A percentile compares a stretch with the other conserved stretches of the same genome.
Conservation (phyloP, 345 rosid species). For the Citrus australasica region DNA sequence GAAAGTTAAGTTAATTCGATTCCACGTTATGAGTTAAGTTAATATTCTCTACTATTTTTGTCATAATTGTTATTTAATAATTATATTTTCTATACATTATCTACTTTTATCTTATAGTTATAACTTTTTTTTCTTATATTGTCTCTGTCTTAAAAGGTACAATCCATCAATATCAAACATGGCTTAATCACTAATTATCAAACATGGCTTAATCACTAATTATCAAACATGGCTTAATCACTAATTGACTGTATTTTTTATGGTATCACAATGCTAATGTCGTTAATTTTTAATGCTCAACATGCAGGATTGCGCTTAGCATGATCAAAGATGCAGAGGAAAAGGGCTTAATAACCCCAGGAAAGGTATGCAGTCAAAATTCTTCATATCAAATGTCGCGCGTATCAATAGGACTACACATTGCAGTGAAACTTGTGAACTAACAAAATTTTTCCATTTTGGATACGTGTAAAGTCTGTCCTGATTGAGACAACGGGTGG, state of each 20-base stretch:
- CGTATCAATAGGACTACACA: too few relatives aligned
- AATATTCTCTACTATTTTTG: too few relatives aligned
- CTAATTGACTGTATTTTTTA: background rate
- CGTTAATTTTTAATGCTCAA: background rate
- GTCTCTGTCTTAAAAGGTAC: rapidly evolving
- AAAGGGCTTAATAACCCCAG: constrained; percentile 53
- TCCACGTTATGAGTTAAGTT: too few relatives aligned
- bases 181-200: too few relatives aligned
- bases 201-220: too few relatives aligned
- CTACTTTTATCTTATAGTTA: too few relatives aligned
- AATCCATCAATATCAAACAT: rapidly evolving
- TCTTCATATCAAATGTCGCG: background rate
- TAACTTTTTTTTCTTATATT: too few relatives aligned
- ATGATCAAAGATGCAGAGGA: constrained; percentile 80
- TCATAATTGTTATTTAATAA: too few relatives aligned
- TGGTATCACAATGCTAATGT: too few relatives aligned
- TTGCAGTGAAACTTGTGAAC: background rate
- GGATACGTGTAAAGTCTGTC: constrained; percentile 31
- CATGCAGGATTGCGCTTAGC: constrained; percentile 39
- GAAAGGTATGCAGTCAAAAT: constrained; percentile 35
- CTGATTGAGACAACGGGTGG: constrained; percentile 61
- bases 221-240: background rate
- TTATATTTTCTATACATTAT: too few relatives aligned
- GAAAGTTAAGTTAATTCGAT: rapidly evolving
- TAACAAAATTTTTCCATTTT: background rate